These are phyloP conservation scores for Apiospora sp. DNA, from an alignment of 2,329 filamentous ascomycete genomes.

Conservation along the genomic window DNA sequence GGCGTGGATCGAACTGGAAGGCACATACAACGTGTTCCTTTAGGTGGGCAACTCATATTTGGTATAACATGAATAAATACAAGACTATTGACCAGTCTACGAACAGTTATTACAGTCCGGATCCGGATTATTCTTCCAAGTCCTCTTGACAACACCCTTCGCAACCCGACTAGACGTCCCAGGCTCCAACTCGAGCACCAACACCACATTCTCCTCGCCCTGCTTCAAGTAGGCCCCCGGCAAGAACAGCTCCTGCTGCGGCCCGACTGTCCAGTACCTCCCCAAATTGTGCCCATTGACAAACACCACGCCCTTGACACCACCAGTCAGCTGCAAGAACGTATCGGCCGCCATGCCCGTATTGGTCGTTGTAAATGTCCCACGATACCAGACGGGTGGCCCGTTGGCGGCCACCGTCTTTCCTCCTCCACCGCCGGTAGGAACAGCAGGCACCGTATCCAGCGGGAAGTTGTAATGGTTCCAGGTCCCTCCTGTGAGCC, in stretches of 20 bases:
- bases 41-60: no score
- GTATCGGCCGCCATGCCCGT: slow-evolving; percentile 40
- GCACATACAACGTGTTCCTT: no score
- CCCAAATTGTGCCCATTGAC: slow-evolving; percentile 56
- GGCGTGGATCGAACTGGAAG: no score
- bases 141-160: slow-evolving; percentile 36
- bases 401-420: slow-evolving; percentile 28
- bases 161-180: slow-evolving; percentile 32
- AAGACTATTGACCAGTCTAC: not conserved
- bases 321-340: slow-evolving; percentile 49
- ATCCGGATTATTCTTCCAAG: slow-evolving; percentile 42
- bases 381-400: slow-evolving; percentile 41
- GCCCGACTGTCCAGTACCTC: slow-evolving; percentile 55
- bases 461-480: slow-evolving; percentile 49
- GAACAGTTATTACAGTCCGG: slow-evolving; percentile 33
- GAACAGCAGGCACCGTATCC: slow-evolving; percentile 34
- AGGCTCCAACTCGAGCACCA: slow-evolving; percentile 54
- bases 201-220: slow-evolving; percentile 47
- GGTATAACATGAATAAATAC: no score
- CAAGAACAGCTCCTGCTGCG: slow-evolving; percentile 56
- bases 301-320: slow-evolving; percentile 55
- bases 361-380: slow-evolving; percentile 41
- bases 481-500: slow-evolving; percentile 45
- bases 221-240: slow-evolving; percentile 49
- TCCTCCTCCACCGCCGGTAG: not conserved